Percentiles rank a stretch among this genome's conserved stretches.
phyloP scores from a whole-genome alignment of 768 basidiomycete species.

The Mycena chlorophos region DNA sequence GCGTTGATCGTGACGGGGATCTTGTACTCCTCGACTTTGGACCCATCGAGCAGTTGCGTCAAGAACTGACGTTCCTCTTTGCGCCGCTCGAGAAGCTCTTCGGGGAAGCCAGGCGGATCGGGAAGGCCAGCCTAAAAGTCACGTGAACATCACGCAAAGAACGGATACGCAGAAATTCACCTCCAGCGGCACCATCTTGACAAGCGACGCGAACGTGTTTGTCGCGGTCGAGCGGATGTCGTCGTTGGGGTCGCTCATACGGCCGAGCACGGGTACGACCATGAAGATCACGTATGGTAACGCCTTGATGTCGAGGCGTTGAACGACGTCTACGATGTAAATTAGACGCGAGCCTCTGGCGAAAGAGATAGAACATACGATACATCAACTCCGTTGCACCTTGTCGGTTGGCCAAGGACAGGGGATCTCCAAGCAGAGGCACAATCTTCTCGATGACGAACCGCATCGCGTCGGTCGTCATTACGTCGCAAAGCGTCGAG shows the following conservation, averaged over 20 bases:
- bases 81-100: slow-evolving; percentile 81
- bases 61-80: slow-evolving; percentile 90
- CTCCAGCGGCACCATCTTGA: slow-evolving; percentile 98
- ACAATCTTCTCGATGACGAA: slow-evolving; percentile 85
- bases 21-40: slow-evolving; percentile 86
- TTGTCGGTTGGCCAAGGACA: slow-evolving; percentile 74
- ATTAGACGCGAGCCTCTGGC: slow-evolving; percentile 18
- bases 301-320: slow-evolving; percentile 88
- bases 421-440: slow-evolving; percentile 78
- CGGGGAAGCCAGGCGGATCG: slow-evolving; percentile 90
- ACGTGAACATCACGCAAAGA: slow-evolving; percentile 2
- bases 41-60: slow-evolving; percentile 90
- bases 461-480: slow-evolving; percentile 84
- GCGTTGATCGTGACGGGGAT: slow-evolving; percentile 90
- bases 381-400: slow-evolving; percentile 89
- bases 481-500: slow-evolving; percentile 82
- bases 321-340: slow-evolving; percentile 75
- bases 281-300: slow-evolving; percentile 96
- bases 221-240: slow-evolving; percentile 91
- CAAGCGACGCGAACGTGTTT: slow-evolving; percentile 94
- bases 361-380: slow-evolving; percentile 56
- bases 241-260: slow-evolving; percentile 95
- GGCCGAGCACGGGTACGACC: slow-evolving; percentile 91
- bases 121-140: slow-evolving; percentile 86
- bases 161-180: slow-evolving; percentile 40